A percentile compares a stretch with the other conserved stretches of the same genome.
These are phyloP conservation scores for Sphaceloma murrayae DNA, from an alignment of 2,329 filamentous ascomycete genomes.

Conservation along the genomic window DNA sequence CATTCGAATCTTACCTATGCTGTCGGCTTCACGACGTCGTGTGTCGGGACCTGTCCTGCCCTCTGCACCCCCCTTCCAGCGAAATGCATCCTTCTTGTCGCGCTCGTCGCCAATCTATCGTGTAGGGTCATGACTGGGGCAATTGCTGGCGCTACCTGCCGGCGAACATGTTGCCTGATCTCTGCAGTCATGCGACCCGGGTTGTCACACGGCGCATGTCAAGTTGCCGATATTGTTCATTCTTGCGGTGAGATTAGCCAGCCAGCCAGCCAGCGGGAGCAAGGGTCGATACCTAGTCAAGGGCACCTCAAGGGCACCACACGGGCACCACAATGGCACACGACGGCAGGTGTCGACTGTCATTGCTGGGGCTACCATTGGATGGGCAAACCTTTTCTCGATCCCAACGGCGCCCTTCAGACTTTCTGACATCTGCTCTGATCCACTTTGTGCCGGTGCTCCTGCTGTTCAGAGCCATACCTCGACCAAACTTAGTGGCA, in stretches of 20 bases:
- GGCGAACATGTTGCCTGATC: constrained; percentile 9
- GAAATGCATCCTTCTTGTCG: no score
- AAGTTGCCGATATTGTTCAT: background rate
- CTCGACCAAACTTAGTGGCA: no score
- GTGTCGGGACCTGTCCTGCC: no score
- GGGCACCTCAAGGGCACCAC: no score
- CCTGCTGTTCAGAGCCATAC: background rate
- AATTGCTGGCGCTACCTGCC: background rate
- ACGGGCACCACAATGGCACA: background rate
- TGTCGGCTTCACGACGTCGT: background rate
- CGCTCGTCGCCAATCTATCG: no score
- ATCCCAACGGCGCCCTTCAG: background rate
- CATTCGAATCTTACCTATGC: background rate
- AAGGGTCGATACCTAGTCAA: no score
- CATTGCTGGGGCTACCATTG: background rate
- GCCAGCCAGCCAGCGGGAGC: no score
- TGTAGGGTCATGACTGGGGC: background rate
- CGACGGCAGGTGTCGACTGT: background rate
- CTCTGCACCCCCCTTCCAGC: no score
- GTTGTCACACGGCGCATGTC: constrained; percentile 8
- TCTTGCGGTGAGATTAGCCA: background rate
- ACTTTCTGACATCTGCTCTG: background rate
- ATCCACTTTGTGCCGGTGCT: background rate
- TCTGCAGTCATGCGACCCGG: constrained; percentile 7
- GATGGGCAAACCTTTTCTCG: background rate